phyloP scores from a whole-genome alignment of 371 early-diverging fungal species.

The Nematocida sp. region DNA sequence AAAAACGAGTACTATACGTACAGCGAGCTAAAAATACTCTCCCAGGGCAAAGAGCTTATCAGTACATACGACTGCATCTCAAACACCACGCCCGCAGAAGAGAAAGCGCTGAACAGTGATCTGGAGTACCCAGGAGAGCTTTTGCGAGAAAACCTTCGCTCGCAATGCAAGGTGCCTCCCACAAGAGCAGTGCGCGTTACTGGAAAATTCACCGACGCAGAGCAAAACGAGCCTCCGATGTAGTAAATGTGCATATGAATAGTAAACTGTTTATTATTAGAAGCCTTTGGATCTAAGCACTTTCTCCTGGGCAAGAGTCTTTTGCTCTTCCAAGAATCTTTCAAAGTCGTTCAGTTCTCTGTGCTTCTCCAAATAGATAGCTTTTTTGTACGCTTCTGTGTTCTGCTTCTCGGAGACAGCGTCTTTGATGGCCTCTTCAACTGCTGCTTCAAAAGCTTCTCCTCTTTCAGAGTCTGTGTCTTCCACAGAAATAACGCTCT shows the following conservation, averaged over 20 bases:
- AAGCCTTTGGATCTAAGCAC: constrained; percentile 43
- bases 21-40: constrained; percentile 29
- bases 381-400: background rate
- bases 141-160: constrained; percentile 28
- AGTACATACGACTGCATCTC: constrained; percentile 1
- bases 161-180: constrained; percentile 42
- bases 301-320: constrained; percentile 1
- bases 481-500: constrained; percentile 29
- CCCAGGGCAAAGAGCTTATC: constrained; percentile 11
- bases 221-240: background rate
- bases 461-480: constrained; percentile 29
- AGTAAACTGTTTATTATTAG: constrained; percentile 7
- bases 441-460: constrained; percentile 11
- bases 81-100: constrained; percentile 24
- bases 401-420: background rate
- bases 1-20: constrained; percentile 7
- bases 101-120: constrained; percentile 14
- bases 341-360: constrained; percentile 52
- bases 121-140: background rate
- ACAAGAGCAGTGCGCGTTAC: constrained; percentile 23
- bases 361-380: background rate
- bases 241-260: background rate
- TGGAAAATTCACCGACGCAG: constrained; percentile 16
- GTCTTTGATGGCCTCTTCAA: constrained; percentile 6
- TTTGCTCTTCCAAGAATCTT: constrained; percentile 44